A percentile compares a stretch with the other conserved stretches of the same genome.
phyloP scores from a whole-genome alignment of 805 yeast species.

The Candida sakaeoensis region DNA sequence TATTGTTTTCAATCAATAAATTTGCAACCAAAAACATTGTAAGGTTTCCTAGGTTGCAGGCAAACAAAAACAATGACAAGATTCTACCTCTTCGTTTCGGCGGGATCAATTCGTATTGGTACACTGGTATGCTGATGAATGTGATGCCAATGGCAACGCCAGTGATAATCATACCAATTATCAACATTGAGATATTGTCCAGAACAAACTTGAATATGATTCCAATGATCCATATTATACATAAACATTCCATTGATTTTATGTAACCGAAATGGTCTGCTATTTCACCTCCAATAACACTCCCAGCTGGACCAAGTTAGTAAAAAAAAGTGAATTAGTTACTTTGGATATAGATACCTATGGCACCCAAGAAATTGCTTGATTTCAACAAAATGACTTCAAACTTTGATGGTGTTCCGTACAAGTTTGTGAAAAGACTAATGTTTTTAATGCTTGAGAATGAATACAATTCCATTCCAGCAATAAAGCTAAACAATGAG shows the following conservation, averaged over 20 bases:
- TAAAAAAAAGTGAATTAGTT: background rate
- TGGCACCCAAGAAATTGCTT: constrained; percentile 33
- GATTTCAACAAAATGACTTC: constrained; percentile 25
- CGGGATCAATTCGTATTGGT: constrained; percentile 28
- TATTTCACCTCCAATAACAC: constrained; percentile 25
- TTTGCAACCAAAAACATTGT: constrained; percentile 1
- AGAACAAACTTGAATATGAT: constrained; percentile 21
- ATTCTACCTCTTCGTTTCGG: constrained; percentile 19
- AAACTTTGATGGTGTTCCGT: constrained; percentile 12
- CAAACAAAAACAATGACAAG: constrained; percentile 14
- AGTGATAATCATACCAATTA: constrained; percentile 25
- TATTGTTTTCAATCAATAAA: background rate
- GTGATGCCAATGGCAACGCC: constrained; percentile 32
- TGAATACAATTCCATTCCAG: constrained; percentile 26
- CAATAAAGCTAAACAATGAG: constrained; percentile 9
- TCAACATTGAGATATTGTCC: constrained; percentile 21
- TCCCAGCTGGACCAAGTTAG: constrained; percentile 21
- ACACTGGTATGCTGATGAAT: constrained; percentile 28
- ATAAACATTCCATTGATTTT: constrained; percentile 19
- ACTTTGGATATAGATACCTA: constrained; percentile 18
- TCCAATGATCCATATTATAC: constrained; percentile 27
- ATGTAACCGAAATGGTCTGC: constrained; percentile 28
- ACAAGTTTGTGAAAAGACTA: constrained; percentile 6
- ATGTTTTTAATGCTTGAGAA: constrained; percentile 6
- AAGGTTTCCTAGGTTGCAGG: constrained; percentile 5